These are phyloP conservation scores for Suhomyces yuchorum DNA, from an alignment of 1,139 yeast genomes.

Conservation along the genomic window DNA sequence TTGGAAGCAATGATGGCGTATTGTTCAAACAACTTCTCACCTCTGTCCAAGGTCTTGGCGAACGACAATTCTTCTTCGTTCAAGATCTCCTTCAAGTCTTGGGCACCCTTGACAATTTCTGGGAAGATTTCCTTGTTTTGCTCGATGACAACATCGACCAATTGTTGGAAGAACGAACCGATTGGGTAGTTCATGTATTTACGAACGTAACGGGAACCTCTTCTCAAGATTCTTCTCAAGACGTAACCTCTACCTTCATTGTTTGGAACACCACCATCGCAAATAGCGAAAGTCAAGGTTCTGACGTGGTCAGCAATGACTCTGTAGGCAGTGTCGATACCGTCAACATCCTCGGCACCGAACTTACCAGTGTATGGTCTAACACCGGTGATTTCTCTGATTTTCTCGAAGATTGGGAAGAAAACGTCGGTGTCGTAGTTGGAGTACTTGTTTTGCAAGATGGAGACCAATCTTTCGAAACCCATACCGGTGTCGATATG, in stretches of 20 bases:
- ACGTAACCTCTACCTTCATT: slow-evolving; percentile 99
- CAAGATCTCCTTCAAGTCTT: slow-evolving; percentile 82
- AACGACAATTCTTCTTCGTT: slow-evolving; percentile 96
- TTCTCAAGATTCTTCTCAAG: slow-evolving; percentile 90
- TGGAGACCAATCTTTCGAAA: slow-evolving; percentile 93
- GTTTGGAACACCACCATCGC: slow-evolving; percentile 99
- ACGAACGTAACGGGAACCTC: slow-evolving; percentile 97
- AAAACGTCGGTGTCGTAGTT: slow-evolving; percentile 98
- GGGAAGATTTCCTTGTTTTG: slow-evolving; percentile 91
- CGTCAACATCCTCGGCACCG: slow-evolving; percentile 89
- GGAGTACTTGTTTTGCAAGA: slow-evolving; percentile 84
- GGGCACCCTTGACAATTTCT: slow-evolving; percentile 71
- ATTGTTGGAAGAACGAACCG: slow-evolving; percentile 87
- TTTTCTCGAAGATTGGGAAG: slow-evolving; percentile 78
- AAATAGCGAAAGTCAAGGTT: slow-evolving; percentile 91
- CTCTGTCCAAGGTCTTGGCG: slow-evolving; percentile 94
- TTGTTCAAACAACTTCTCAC: slow-evolving; percentile 93
- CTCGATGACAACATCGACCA: slow-evolving; percentile 90
- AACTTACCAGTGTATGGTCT: slow-evolving; percentile 91
- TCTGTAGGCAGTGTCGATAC: slow-evolving; percentile 96
- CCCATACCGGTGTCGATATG: slow-evolving; percentile 99
- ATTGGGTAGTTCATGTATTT: slow-evolving; percentile 95
- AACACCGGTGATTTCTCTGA: slow-evolving; percentile 90
- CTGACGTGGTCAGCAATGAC: slow-evolving; percentile 98
- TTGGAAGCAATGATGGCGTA: slow-evolving; percentile 83